Conservation (phyloP, 164 flowering plant species). For the Protea cynaroides region DNA sequence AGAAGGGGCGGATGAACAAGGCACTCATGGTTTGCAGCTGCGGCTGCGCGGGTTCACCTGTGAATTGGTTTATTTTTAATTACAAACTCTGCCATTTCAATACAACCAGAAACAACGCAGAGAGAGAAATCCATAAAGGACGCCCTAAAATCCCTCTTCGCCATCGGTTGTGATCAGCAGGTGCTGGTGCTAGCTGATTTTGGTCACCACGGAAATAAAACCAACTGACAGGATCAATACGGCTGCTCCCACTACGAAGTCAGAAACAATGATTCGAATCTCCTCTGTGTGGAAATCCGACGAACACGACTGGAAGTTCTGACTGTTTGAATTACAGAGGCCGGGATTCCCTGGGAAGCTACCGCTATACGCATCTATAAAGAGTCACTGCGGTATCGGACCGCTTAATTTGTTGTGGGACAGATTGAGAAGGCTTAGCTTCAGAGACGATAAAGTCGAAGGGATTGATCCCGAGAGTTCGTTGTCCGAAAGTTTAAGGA, state of each 20-base stretch:
- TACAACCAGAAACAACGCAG: too few relatives aligned
- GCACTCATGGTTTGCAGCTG: too few relatives aligned
- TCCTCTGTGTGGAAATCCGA: constrained; percentile 23
- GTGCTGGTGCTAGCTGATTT: too few relatives aligned
- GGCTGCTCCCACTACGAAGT: constrained; percentile 25
- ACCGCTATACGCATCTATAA: constrained; percentile 38
- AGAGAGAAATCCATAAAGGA: too few relatives aligned
- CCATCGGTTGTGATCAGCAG: too few relatives aligned
- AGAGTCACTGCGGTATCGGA: constrained; percentile 44
- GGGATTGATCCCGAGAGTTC: constrained; percentile 63
- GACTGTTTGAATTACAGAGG: constrained; percentile 45
- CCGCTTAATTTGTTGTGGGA: constrained; percentile 59
- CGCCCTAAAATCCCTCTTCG: too few relatives aligned
- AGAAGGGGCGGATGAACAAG: too few relatives aligned
- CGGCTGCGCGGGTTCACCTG: too few relatives aligned
- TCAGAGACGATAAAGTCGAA: constrained; percentile 38
- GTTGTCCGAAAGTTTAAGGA: constrained; percentile 64
- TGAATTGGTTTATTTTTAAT: too few relatives aligned
- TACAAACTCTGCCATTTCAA: too few relatives aligned
- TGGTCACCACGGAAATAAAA: too few relatives aligned
- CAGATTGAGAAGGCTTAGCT: constrained; percentile 61
- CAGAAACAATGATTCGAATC: constrained; percentile 30
- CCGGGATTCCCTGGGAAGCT: constrained; percentile 61
- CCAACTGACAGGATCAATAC: constrained; percentile 27
- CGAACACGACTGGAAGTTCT: constrained; percentile 36